These are phyloP conservation scores for Phoenix dactylifera DNA, from an alignment of 176 grass and related monocot species.

Conservation along the genomic window DNA sequence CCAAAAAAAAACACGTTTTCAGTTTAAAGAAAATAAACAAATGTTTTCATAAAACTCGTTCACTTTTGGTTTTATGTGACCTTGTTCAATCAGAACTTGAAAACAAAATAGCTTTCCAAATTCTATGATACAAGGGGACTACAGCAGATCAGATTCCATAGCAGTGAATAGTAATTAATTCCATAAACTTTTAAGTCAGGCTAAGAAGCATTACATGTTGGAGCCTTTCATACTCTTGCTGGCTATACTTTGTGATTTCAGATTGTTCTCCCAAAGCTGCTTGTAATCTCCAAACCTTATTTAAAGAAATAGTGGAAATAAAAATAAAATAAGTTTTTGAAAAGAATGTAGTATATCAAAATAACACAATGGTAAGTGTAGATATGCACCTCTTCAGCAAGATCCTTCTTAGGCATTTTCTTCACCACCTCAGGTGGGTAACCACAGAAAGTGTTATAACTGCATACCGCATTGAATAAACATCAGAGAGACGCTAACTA, in stretches of 20 bases:
- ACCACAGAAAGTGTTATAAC: conserved; percentile 14
- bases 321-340: too few relatives aligned
- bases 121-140: not conserved
- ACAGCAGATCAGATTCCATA: not conserved
- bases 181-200: too few relatives aligned
- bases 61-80: too few relatives aligned
- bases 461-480: not conserved
- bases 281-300: conserved; percentile 64
- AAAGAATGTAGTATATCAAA: too few relatives aligned
- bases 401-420: conserved; percentile 18
- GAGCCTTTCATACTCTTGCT: conserved; percentile 48
- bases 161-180: not conserved
- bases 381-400: conserved; percentile 5
- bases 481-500: not conserved
- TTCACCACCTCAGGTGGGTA: conserved; percentile 10
- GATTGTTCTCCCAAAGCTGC: conserved; percentile 52
- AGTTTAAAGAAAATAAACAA: too few relatives aligned
- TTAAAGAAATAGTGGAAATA: not conserved
- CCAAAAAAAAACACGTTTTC: too few relatives aligned
- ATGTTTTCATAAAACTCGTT: too few relatives aligned
- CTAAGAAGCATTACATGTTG: conserved; percentile 39
- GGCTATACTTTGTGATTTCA: conserved; percentile 37
- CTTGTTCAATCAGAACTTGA: too few relatives aligned
- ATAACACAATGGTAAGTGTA: not conserved
- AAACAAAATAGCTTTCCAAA: too few relatives aligned